Base-by-base conservation (phyloP, 2,329 filamentous ascomycete genomes). In the Penicillium sp. region DNA sequence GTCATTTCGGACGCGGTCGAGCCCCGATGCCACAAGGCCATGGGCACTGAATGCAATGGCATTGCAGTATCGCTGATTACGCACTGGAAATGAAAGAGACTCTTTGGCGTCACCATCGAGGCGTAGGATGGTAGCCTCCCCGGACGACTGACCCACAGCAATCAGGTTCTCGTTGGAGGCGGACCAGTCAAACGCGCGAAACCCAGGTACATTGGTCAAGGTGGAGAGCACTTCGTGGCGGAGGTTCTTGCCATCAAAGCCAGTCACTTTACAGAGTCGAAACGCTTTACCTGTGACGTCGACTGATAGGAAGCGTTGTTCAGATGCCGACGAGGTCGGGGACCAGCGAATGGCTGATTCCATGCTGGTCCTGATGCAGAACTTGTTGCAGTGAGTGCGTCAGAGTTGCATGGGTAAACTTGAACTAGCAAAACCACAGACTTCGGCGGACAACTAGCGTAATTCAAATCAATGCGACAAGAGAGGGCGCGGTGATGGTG, bases 141-240 rank as follows among this genome's bases (percentile, higher is more conserved):
- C 82, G 14, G 80, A 81, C 2, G 79, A 77, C 53, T 81, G 76
- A 19, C 82, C 82, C 11, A 86, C 74, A 16, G 79, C 81, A 27
- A 84, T 78, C 2, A 83, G 66, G 40, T 74, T 72, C 50, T 82
- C 77, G 56, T 83, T 75, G 30, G 72, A 73, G 46, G 78, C 78
- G 6, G 81, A 84, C 81, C 81, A 85, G 64, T 84, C 82, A 65
- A 85, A 85, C 12, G 82, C 81, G 33, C 80, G 80, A 61, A 84
- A 84, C 25, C 78, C 75, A 25, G 81, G 80, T 1, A 84, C 74
- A 53, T 79, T 78, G 57, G 76, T 75, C 48, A 78, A 75, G 2
- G 75, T 73, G 14, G 77, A 75, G 6, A 83, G 61, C 16, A 78
- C 72, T 45, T 78, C 75, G 69, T 82, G 81, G 16, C 73, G 68